Conservation (phyloP, 306 rosid genomes). For the Quercus bicolor region DNA sequence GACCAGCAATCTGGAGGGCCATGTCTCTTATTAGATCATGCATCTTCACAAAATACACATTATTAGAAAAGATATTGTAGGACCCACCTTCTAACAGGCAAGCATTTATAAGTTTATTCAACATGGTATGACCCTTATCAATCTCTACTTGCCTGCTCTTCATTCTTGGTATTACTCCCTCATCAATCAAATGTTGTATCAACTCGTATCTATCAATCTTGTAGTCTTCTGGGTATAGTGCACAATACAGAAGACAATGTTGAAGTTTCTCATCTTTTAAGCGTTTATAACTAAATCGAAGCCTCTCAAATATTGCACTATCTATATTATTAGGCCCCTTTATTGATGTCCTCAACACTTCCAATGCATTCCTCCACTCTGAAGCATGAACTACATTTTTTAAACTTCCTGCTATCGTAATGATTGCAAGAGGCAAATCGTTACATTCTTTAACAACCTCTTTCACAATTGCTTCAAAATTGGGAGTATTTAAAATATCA, state of each 20-base stretch:
- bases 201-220: conserved; percentile 22
- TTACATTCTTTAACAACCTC: rapidly evolving
- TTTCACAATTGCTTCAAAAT: background rate
- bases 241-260: conserved; percentile 14
- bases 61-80: background rate
- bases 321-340: conserved; percentile 24
- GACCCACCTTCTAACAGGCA: conserved; percentile 5
- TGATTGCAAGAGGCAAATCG: conserved; percentile 21
- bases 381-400: background rate
- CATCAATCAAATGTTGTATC: conserved; percentile 23
- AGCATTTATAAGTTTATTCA: background rate
- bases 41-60: conserved; percentile 13
- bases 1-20: background rate
- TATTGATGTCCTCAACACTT: conserved; percentile 7
- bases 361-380: conserved; percentile 17
- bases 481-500: background rate
- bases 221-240: conserved; percentile 32
- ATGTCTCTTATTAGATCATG: conserved; percentile 1
- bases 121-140: conserved; percentile 10
- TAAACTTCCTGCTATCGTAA: conserved; percentile 15
- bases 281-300: conserved; percentile 19
- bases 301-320: conserved; percentile 14
- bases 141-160: conserved; percentile 18
- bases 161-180: conserved; percentile 22
- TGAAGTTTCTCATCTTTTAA: background rate